Evolutionary conservation across 1,139 yeast species (phyloP).

Genomic region (Kurtzmaniella quercitrusa): DNA sequence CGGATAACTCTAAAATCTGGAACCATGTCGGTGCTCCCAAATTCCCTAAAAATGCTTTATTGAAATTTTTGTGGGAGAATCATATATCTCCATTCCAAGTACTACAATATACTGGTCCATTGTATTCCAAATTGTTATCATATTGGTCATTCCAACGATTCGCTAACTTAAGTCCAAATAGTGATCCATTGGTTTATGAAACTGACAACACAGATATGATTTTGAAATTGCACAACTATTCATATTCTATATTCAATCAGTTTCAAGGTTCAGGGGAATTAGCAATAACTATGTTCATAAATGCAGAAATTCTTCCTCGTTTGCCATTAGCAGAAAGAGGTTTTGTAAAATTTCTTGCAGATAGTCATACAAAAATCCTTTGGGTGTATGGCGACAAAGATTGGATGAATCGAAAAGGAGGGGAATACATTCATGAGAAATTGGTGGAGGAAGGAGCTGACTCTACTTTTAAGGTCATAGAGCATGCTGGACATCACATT

Average conservation of each 20-base stretch:
- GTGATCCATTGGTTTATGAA: conserved; percentile 1
- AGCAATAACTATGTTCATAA: conserved; percentile 40
- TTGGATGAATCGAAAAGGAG: conserved; percentile 45
- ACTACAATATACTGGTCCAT: conserved; percentile 35
- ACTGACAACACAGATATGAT: conserved; percentile 19
- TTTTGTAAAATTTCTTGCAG: conserved; percentile 24
- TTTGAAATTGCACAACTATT: conserved; percentile 38
- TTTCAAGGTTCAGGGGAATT: conserved; percentile 43
- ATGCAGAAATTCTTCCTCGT: conserved; percentile 36
- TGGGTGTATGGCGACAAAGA: conserved; percentile 44
- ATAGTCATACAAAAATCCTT: conserved; percentile 21
- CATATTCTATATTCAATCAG: conserved; percentile 42
- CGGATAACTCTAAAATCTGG: conserved; percentile 24
- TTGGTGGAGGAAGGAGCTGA: conserved; percentile 16
- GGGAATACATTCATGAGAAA: conserved; percentile 28
- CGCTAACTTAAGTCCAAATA: conserved; percentile 22
- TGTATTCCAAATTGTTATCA: conserved; percentile 38
- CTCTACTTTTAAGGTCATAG: conserved; percentile 20
- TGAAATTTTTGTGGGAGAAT: conserved; percentile 35
- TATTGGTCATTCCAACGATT: conserved; percentile 43
- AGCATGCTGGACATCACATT: conserved; percentile 41
- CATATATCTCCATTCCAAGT: conserved; percentile 40
- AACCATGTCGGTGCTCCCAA: conserved; percentile 33
- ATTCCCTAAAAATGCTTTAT: conserved; percentile 33
- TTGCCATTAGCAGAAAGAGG: conserved; percentile 43